Evolutionary conservation across 2,329 filamentous ascomycete genomes (phyloP), one percentile per base, ranked within the genome.

Genomic region (Monilinia vaccinii-corymbosi): DNA sequence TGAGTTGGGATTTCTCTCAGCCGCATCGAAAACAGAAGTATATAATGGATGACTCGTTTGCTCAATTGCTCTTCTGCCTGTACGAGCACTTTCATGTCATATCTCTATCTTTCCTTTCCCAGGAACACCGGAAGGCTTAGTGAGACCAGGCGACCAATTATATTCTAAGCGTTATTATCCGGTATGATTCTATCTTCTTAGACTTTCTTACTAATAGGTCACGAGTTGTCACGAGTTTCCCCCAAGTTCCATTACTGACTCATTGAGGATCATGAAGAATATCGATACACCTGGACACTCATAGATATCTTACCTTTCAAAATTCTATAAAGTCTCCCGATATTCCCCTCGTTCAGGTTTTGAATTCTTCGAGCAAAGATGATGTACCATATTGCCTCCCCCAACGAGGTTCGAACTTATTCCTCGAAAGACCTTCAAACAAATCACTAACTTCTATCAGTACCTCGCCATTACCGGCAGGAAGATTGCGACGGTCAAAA

Each of bases 381-480:
- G 10, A 21, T 56, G 18, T 36, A 46, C 48, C 55, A 47, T 13
- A 36, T 47, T 1, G 46, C 56, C 34, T 50, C 21, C 45, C 51
- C 58, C 18, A 45, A 55, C 34, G 48, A 60, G 48, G 44, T 60
- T 50, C 8, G 36, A 21, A 25, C 11, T 34, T 42, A n/a, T 32
- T 50, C 28, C 13, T 18, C 34, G 25, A 28, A 32, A 31, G 14
- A 2, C 42, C 25, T 25, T 4, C 14, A 36, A 14, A 36, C n/a
- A 47, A 72, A 81, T 91, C 65, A 86, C 88, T 23, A 82, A 83
- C 60, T 86, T 89, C 32, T 88, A 91, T 75, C 83, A 91, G 75
- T 95, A 94, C 79, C 87, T 95, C 74, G 89, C 90, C 78, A 83
- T 94, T 68, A 94, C 89, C 68, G 90, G 91, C 75, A 85, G 85